Evolutionary conservation across 2,329 filamentous ascomycete genomes (phyloP).

Genomic region (Metarhizium anisopliae): DNA sequence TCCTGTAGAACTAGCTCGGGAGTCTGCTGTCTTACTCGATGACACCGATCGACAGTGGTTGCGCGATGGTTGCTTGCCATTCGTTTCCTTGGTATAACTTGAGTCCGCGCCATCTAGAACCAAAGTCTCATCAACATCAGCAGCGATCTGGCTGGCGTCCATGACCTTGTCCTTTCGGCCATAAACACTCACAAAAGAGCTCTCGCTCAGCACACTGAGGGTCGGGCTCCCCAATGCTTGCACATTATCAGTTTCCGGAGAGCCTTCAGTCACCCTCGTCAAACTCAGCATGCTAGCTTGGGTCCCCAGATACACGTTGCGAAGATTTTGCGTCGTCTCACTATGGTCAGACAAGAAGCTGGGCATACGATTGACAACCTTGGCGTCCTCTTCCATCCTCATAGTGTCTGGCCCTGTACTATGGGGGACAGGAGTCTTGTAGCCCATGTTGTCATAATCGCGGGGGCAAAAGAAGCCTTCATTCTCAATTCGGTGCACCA

Average conservation of each 20-base stretch:
- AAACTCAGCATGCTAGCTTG: conserved; percentile 41
- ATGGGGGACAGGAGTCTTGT: conserved; percentile 13
- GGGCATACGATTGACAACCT: conserved; percentile 46
- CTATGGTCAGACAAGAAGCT: conserved; percentile 55
- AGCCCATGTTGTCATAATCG: conserved; percentile 20
- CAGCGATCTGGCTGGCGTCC: conserved; percentile 13
- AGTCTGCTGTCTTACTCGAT: background rate
- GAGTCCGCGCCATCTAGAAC: conserved; percentile 18
- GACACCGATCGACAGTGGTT: conserved; percentile 2
- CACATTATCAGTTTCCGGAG: conserved; percentile 24
- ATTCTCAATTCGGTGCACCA: conserved; percentile 41
- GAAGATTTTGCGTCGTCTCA: conserved; percentile 50
- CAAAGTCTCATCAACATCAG: conserved; percentile 21
- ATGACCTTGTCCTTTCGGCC: conserved; percentile 30
- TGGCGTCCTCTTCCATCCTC: conserved; percentile 22
- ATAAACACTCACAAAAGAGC: conserved; percentile 58
- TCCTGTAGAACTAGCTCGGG: conserved; percentile 18
- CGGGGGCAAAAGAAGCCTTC: conserved; percentile 26
- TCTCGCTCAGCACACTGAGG: conserved; percentile 57
- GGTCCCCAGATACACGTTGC: conserved; percentile 47
- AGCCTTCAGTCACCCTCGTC: conserved; percentile 35
- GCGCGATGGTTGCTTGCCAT: background rate
- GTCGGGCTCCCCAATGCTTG: conserved; percentile 45
- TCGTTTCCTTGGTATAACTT: background rate
- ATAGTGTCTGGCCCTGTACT: conserved; percentile 10